Base-by-base conservation (phyloP, 176 grass and related monocot genomes). In the Oryza australiensis region DNA sequence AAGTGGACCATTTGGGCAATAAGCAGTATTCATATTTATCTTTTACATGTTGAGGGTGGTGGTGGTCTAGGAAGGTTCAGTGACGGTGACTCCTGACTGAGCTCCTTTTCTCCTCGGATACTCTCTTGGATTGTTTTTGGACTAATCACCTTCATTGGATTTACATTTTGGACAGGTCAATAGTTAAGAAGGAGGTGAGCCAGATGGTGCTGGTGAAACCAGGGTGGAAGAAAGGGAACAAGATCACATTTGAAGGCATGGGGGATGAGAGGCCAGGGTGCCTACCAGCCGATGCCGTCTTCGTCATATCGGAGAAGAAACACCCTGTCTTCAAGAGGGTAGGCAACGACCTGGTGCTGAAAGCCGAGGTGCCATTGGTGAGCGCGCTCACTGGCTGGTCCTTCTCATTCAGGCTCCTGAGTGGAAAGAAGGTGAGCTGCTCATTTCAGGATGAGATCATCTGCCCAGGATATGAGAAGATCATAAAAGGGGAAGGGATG, bases 271-370 rank as follows among this genome's bases (percentile, higher is more conserved):
- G 86, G 28, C 92, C 88, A 2, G 95, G 95, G 1, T 93, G 78
- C 74, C 88, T 94, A 3, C 88, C 95, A 0, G 86, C 88, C 29
- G 92, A 98, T 57, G 74, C 94, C 7, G 24, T 91, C 74, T 86
- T 91, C 16, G 80, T 73, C 69, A 67, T 98, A 12, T 87, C 84
- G 0, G 92, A 98, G 75, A 93, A 95, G 89, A 94, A 89, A 73
- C 95, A 95, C 75, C 73, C 84, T 1, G 28, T 77, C 62, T 98
- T 94, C 84, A 98, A 98, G 90, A 81, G 92, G 60, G 89, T 81
- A 10, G 95, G 88, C 41, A 80, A 95, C 14, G 92, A 98, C 29
- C 84, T 98, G 28, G 92, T 98, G 62, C 83, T 98, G n/a, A 98
- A 98, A 82, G 86, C 86, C 4, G 89, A 98, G 86, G 90, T 98